Base-by-base conservation (phyloP, 495 filamentous ascomycete genomes). In the Glarea lozoyensis region DNA sequence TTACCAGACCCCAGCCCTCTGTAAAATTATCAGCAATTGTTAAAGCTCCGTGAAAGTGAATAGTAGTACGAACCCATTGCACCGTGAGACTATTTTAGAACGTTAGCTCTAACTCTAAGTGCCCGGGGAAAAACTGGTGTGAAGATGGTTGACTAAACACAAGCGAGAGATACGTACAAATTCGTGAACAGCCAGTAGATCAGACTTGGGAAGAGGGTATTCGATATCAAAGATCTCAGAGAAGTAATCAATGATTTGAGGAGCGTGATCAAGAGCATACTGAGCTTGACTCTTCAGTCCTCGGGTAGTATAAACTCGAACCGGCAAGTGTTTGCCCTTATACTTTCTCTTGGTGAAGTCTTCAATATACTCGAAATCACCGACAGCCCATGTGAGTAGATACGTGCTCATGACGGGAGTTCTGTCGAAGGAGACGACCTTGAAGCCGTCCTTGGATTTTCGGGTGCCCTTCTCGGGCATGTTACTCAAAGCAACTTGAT, bases 371-470 rank as follows among this genome's bases (percentile, higher is more conserved):
- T 95, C 90, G 46, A 98, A 95, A 57, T 97, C 92, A 46, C 93
- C 92, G 44, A 94, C 75, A 16, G 90, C 90, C 92, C 92, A 98
- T 12, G 92, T 90, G 19, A 94, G 67, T 21, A 98, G 79, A 63
- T 94, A 94, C n/a, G 92, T 95, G 60, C 88, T 94, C 92, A 98
- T 98, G 44, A 88, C 69, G 0, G 92, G 92, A 10, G 83, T 88
- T 39, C 71, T 75, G 48, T 94, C 84, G 53, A 98, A 98, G 0
- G 78, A 73, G 12, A 97, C 86, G 10, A 78, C 64, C 62, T 94
- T 88, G 44, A 82, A 69, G 5, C 80, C 82, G 20, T 73, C 59
- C 30, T 72, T 75, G 40, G 66, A 70, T 50, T 76, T 63, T 52
- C 70, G 78, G 39, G 73, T 67, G 22, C 70, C 69, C 61, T 86